Conservation (phyloP, 108 stramenopile genomes). For the Chaetoceros tenuissimus region DNA sequence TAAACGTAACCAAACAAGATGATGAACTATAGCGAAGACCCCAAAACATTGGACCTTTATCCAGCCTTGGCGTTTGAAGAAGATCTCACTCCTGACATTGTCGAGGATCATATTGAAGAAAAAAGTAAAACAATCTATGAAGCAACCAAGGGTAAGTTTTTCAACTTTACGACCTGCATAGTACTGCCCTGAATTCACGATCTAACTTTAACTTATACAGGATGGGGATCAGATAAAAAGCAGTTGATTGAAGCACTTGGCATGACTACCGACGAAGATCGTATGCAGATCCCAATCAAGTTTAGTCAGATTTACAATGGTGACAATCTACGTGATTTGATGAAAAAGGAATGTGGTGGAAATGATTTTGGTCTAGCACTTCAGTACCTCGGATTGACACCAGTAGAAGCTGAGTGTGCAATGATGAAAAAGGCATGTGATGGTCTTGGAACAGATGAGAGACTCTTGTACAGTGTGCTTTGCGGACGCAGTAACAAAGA, state of each 20-base stretch:
- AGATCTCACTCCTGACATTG: constrained; percentile 36
- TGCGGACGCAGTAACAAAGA: constrained; percentile 57
- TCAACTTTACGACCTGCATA: no score
- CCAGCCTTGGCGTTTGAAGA: constrained; percentile 20
- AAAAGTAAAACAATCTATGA: background rate
- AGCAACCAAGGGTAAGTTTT: constrained; percentile 14
- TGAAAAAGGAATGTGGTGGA: constrained; percentile 43
- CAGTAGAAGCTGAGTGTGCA: constrained; percentile 51
- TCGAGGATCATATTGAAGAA: constrained; percentile 31
- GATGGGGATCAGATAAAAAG: constrained; percentile 32
- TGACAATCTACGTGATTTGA: constrained; percentile 35
- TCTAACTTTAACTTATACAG: no score
- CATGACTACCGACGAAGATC: constrained; percentile 24
- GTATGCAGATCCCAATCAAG: constrained; percentile 34
- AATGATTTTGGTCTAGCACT: constrained; percentile 47
- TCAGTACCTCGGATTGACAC: constrained; percentile 36
- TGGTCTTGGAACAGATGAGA: constrained; percentile 45
- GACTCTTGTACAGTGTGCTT: constrained; percentile 43
- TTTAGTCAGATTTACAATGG: constrained; percentile 43
- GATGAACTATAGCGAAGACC: background rate
- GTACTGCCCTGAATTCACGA: no score
- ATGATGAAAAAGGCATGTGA: constrained; percentile 58
- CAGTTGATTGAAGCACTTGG: constrained; percentile 31
- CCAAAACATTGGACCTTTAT: constrained; percentile 32
- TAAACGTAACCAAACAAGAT: background rate